Evolutionary conservation across 805 yeast species (phyloP).

Genomic region (Pichia ethanolica): DNA sequence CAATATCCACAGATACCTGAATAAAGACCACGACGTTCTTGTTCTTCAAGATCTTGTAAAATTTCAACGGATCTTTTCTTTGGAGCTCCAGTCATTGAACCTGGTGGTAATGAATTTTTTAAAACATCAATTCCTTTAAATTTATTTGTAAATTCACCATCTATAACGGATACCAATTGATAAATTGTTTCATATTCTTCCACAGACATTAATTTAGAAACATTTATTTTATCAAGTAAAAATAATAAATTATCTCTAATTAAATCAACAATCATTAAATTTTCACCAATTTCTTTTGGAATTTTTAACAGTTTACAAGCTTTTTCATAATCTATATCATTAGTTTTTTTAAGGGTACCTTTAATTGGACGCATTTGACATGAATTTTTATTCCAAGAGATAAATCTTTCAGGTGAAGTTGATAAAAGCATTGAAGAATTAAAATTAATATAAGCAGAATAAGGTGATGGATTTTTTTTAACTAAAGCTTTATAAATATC

Average conservation of each 20-base stretch:
- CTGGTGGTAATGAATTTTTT: constrained; percentile 83
- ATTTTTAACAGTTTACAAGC: constrained; percentile 66
- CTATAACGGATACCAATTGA: constrained; percentile 86
- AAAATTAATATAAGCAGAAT: constrained; percentile 72
- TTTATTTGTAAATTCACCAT: constrained; percentile 41
- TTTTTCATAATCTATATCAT: constrained; percentile 41
- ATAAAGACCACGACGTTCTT: constrained; percentile 69
- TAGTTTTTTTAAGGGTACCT: constrained; percentile 78
- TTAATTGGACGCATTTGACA: constrained; percentile 92
- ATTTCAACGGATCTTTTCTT: constrained; percentile 87
- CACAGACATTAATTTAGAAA: constrained; percentile 76
- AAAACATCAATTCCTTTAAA: constrained; percentile 75
- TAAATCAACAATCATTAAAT: constrained; percentile 92
- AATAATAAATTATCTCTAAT: constrained; percentile 86
- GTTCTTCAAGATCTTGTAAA: constrained; percentile 51
- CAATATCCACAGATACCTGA: constrained; percentile 96
- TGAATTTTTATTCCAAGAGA: constrained; percentile 57
- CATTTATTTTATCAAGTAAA: constrained; percentile 57
- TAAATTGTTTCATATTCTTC: constrained; percentile 90
- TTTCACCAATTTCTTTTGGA: constrained; percentile 93
- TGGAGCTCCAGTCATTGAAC: constrained; percentile 99
- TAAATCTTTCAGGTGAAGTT: constrained; percentile 90
- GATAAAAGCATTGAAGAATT: constrained; percentile 60
- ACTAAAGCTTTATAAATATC: constrained; percentile 68
- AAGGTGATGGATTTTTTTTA: constrained; percentile 82